Percentiles rank a stretch among this genome's conserved stretches.
Conservation (phyloP, 306 rosid genomes). For the Trifolium subterraneum region DNA sequence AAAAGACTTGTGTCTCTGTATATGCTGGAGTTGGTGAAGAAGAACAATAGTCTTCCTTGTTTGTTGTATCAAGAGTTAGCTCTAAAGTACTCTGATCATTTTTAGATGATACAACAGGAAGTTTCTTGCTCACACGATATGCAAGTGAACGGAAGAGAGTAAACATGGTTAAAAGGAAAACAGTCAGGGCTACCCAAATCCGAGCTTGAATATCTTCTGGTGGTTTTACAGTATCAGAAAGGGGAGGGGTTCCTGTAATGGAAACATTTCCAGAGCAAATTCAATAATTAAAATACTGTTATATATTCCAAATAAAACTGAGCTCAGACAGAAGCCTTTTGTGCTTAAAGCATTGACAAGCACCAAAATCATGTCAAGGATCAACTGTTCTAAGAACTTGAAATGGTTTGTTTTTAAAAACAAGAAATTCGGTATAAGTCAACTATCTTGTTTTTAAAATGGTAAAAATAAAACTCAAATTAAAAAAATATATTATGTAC, state of each 20-base stretch:
- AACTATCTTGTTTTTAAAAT: background rate
- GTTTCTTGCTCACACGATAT: conserved; percentile 57
- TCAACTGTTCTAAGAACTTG: conserved; percentile 12
- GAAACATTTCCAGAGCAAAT: conserved; percentile 29
- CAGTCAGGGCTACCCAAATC: conserved; percentile 62
- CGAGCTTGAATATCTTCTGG: conserved; percentile 61
- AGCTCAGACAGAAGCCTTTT: conserved; percentile 9
- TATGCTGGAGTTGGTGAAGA: conserved; percentile 53
- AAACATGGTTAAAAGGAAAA: conserved; percentile 64
- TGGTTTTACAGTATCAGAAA: conserved; percentile 43
- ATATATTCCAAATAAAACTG: conserved; percentile 11
- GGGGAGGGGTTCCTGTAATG: conserved; percentile 63
- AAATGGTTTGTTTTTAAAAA: conserved; percentile 7
- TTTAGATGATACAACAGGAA: conserved; percentile 48
- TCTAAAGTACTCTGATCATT: conserved; percentile 47
- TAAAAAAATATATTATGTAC: background rate
- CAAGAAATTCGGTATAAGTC: conserved; percentile 8
- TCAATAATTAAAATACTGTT: conserved; percentile 23
- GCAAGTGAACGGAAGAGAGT: conserved; percentile 56
- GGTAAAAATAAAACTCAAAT: background rate
- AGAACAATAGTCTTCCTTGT: conserved; percentile 47
- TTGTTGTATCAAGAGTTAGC: conserved; percentile 41
- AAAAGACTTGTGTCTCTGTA: conserved; percentile 57
- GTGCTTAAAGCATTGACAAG: conserved; percentile 22
- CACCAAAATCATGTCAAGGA: conserved; percentile 14